A percentile compares a stretch with the other conserved stretches of the same genome.
These are phyloP conservation scores for Monascus purpureus DNA, from an alignment of 495 filamentous ascomycete genomes.

Conservation along the genomic window DNA sequence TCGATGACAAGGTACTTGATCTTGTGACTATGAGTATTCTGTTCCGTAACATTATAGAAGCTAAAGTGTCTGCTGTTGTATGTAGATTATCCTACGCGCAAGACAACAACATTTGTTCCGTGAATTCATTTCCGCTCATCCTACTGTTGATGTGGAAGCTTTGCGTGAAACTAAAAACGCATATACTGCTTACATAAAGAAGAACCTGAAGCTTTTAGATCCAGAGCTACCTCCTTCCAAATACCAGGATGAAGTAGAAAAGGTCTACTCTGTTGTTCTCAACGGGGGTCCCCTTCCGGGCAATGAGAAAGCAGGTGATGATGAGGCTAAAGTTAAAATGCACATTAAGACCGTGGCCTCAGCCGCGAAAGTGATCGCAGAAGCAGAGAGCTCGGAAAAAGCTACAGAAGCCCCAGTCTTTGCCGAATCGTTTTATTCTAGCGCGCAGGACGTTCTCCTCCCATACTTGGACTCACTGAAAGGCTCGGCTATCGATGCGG, in stretches of 20 bases:
- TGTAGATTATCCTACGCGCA: slow-evolving; percentile 68
- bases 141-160: slow-evolving; percentile 34
- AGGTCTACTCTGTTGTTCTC: slow-evolving; percentile 47
- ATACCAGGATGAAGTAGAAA: slow-evolving; percentile 42
- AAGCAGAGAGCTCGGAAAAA: slow-evolving; percentile 23
- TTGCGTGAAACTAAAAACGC: slow-evolving; percentile 47
- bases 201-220: slow-evolving; percentile 55
- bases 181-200: slow-evolving; percentile 57
- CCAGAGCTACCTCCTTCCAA: slow-evolving; percentile 22
- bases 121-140: slow-evolving; percentile 33
- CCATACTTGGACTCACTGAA: slow-evolving; percentile 74
- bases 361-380: slow-evolving; percentile 41
- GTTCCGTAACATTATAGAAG: neutral
- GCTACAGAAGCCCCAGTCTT: slow-evolving; percentile 10
- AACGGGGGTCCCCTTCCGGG: slow-evolving; percentile 37
- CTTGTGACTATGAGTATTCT: neutral
- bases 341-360: slow-evolving; percentile 65
- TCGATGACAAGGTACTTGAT: slow-evolving; percentile 67
- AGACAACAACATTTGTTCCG: slow-evolving; percentile 62
- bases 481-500: slow-evolving; percentile 57
- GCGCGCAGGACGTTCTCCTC: slow-evolving; percentile 54
- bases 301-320: slow-evolving; percentile 53
- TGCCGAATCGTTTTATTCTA: slow-evolving; percentile 42
- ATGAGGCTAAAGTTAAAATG: slow-evolving; percentile 85
- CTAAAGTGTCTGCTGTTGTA: neutral